These are phyloP conservation scores for Astragalus glycyphyllos DNA, from an alignment of 306 rosid genomes.

Conservation along the genomic window DNA sequence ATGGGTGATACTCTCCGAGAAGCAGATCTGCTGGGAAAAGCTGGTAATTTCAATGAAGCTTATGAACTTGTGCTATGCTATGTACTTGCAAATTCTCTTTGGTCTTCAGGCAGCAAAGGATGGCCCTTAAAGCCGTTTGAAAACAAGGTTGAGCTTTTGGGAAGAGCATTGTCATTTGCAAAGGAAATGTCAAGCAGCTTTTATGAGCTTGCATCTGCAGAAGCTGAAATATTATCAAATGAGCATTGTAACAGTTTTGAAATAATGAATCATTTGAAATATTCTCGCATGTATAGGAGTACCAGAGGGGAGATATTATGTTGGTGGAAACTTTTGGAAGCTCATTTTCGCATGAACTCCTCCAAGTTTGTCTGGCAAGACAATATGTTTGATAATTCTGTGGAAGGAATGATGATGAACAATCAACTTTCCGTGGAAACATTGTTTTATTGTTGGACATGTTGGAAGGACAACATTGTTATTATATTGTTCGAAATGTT, in stretches of 20 bases:
- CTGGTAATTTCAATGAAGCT: slow-evolving; percentile 58
- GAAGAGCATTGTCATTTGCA: slow-evolving; percentile 60
- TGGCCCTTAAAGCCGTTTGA: slow-evolving; percentile 71
- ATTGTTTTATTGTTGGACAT: slow-evolving; percentile 66
- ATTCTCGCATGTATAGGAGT: slow-evolving; percentile 48
- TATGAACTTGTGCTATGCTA: slow-evolving; percentile 49
- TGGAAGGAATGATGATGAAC: slow-evolving; percentile 38
- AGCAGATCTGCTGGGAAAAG: slow-evolving; percentile 66
- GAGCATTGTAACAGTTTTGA: slow-evolving; percentile 33
- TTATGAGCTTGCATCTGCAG: slow-evolving; percentile 49
- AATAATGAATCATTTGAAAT: slow-evolving; percentile 45
- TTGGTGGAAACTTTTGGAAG: slow-evolving; percentile 64
- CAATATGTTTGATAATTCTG: slow-evolving; percentile 39
- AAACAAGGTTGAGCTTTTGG: slow-evolving; percentile 54
- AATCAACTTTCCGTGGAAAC: slow-evolving; percentile 61
- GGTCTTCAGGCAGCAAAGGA: slow-evolving; percentile 67
- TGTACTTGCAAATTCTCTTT: slow-evolving; percentile 65
- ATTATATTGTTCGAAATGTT: slow-evolving; percentile 29
- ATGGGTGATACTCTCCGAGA: slow-evolving; percentile 54
- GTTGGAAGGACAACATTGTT: slow-evolving; percentile 64
- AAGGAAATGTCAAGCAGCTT: slow-evolving; percentile 44
- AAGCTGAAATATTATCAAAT: slow-evolving; percentile 55
- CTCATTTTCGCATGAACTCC: slow-evolving; percentile 51
- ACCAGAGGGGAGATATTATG: slow-evolving; percentile 60
- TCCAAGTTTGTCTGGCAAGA: slow-evolving; percentile 55